A percentile compares a stretch with the other conserved stretches of the same genome.
Evolutionary conservation across 495 filamentous ascomycete genomes (phyloP).

Genomic region (Lasiosphaeria hispida): DNA sequence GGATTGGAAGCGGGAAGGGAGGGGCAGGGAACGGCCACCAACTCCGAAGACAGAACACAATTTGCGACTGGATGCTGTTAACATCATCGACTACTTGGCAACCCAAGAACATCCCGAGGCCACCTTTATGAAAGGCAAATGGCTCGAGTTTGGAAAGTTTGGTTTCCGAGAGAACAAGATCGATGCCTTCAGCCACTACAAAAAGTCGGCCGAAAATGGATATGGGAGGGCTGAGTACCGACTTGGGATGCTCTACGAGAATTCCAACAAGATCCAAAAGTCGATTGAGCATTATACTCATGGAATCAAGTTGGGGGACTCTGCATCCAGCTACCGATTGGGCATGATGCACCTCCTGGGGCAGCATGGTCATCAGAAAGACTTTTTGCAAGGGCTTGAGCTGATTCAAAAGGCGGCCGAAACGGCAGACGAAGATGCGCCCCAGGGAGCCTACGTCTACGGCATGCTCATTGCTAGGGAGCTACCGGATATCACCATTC

Average conservation of each 20-base stretch:
- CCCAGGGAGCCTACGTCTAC: slow-evolving; percentile 94
- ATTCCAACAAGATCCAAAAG: slow-evolving; percentile 84
- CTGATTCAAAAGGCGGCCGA: slow-evolving; percentile 79
- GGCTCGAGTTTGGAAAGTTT: slow-evolving; percentile 98
- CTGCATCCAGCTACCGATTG: slow-evolving; percentile 89
- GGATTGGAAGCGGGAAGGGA: slow-evolving; percentile 58
- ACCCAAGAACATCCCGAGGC: slow-evolving; percentile 92
- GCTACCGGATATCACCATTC: slow-evolving; percentile 80
- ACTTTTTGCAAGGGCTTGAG: slow-evolving; percentile 73
- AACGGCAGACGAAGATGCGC: slow-evolving; percentile 93
- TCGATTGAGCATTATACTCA: slow-evolving; percentile 84
- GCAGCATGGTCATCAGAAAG: slow-evolving; percentile 83
- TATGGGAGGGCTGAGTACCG: slow-evolving; percentile 93
- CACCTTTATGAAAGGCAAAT: slow-evolving; percentile 91
- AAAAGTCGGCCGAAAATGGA: slow-evolving; percentile 80
- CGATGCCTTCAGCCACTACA: slow-evolving; percentile 85
- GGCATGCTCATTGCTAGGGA: slow-evolving; percentile 93
- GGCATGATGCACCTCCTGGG: slow-evolving; percentile 98
- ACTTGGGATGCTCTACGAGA: slow-evolving; percentile 97
- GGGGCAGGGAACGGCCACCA: slow-evolving; percentile 59
- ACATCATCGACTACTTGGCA: slow-evolving; percentile 83
- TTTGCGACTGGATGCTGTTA: slow-evolving; percentile 82
- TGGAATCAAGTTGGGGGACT: slow-evolving; percentile 75
- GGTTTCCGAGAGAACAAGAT: slow-evolving; percentile 84
- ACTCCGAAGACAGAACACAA: slow-evolving; percentile 89